Evolutionary conservation across 2,329 filamentous ascomycete genomes (phyloP), one percentile per base, ranked within the genome.

Genomic region (Pseudogymnoascus sp.): DNA sequence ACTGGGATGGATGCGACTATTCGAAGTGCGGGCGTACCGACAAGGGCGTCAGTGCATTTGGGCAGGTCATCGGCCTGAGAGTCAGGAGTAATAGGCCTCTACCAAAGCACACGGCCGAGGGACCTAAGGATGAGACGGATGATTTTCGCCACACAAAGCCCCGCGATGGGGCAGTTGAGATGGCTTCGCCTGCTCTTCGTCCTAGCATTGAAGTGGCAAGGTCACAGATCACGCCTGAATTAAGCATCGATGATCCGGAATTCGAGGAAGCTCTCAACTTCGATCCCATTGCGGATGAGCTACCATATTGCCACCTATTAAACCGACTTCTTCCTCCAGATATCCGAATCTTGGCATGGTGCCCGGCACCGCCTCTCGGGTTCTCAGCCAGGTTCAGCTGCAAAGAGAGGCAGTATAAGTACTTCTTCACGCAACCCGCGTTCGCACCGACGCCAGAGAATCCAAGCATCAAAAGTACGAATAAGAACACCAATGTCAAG

Each of bases 361-460:
- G 93, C 72, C 91, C 93, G 0, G 80, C 85, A 31, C 90, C 89
- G 14, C 91, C 93, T 0, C 76, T 83, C 7, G 84, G 84, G 65
- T 99, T 99, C 75, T 92, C 90, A 35, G 95, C 95, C 4, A 87
- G 95, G 41, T 97, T 97, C 81, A 92, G 90, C 61, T 99, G 95
- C 76, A 86, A 88, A 65, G 92, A 97, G 76, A 84, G 95, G 21
- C 88, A 90, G 67, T 99, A 99, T 78, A 87, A 91, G 63, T 99
- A 99, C 77, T 97, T 96, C 80, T 99, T 99, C 79, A 97, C 95
- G 0, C 91, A 97, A 73, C 95, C 95, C 0, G 90, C 89, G 1
- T 96, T 91, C 71, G 79, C 85, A 2, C 91, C 91, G 0, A 80
- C 84, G 4, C 85, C 88, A 0, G 77, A 80, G 1, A 69, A 70